Evolutionary conservation across 192 early-diverging fungal species (phyloP), one percentile per base, ranked within the genome.

Genomic region (Linnemannia schmuckeri): DNA sequence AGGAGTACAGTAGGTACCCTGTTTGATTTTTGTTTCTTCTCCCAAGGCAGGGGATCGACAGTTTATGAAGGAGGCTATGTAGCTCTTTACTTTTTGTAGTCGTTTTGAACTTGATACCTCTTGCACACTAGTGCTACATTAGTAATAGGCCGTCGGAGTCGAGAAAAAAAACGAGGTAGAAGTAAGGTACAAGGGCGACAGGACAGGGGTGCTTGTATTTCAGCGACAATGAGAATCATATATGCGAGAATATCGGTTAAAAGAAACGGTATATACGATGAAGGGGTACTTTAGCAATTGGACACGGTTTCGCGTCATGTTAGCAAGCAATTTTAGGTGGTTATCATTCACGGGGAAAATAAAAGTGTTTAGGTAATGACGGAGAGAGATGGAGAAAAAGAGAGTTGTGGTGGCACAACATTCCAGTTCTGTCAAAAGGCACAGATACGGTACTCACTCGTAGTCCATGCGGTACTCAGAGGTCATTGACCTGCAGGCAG

Each of bases 281-380:
- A 61, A 13, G 27, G 33, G 24, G 61, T 35, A 66, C 30, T 15
- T 61, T 7, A 12, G 12, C 30, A 66, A 35, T 66, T 66, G 61
- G 30, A 66, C 61, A 66, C 30, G 61, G 61, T 66, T 66, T 66
- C 61, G 61, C 61, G 61, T 66, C 61, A 66, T 66, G 30, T 66
- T 66, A 63, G 61, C n/a, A 57, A 33, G 61, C 0, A 66, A 33
- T 27, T 1, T 7, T 55, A n/a, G 27, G 24, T 7, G 22, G 61
- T 15, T 33, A 12, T 27, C n/a, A 27, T 66, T 12, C 10, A 66
- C 30, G 30, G 30, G 61, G 30, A 66, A 30, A 15, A 66, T 2
- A 15, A 57, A 27, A 66, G 30, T 33, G 61, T 66, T 66, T 66
- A 66, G 61, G 61, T 66, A 66, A 33, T 66, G 30, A 13, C 27